Base-by-base conservation (phyloP, 768 basidiomycete species). In the Mycena kentingensis region DNA sequence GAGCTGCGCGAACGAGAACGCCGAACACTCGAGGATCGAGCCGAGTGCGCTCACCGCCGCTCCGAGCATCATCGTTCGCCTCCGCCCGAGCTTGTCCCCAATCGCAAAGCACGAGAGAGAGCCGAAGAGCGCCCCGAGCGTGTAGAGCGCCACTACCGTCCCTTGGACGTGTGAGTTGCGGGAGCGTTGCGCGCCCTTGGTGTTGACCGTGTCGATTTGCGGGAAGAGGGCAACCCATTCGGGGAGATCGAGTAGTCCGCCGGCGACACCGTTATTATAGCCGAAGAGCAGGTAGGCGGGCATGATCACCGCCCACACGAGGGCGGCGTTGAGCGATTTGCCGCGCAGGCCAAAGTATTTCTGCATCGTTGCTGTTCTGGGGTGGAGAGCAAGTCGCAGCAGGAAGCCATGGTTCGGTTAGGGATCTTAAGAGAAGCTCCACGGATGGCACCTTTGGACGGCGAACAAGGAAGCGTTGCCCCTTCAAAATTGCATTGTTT, bases 51-150 rank as follows among this genome's bases (percentile, higher is more conserved):
- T 85, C 46, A 85, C 74, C 21, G 77, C 61, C 8, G 79, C 79
- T 19, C 85, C 86, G 11, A 83, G 51, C 32, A 76, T 67, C 24
- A 87, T 87, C 2, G 83, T 81, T 43, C 71, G 74, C 29, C 81
- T 75, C 46, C 85, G 75, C 4, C 85, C 85, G 3, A 86, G 69
- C 42, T 66, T 65, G 67, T 88, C 85, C 6, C 84, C 72, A 21
- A 85, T 63, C 78, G 81, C 75, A 3, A 87, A 67, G 49, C 84
- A 87, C 1, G 80, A 81, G 35, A 88, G 61, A 4, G 85, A 83
- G 5, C 86, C 86, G 16, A 77, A 61, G 42, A 88, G 70, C 26
- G 58, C 58, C 36, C 58, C 58, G 37, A 60, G 58, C 3, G 58
- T 55, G 37, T 60, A 56, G 12, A 57, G 31, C n/a, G 55, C 55